These are phyloP conservation scores for Vigna mungo DNA, from an alignment of 306 rosid genomes.

Conservation along the genomic window DNA sequence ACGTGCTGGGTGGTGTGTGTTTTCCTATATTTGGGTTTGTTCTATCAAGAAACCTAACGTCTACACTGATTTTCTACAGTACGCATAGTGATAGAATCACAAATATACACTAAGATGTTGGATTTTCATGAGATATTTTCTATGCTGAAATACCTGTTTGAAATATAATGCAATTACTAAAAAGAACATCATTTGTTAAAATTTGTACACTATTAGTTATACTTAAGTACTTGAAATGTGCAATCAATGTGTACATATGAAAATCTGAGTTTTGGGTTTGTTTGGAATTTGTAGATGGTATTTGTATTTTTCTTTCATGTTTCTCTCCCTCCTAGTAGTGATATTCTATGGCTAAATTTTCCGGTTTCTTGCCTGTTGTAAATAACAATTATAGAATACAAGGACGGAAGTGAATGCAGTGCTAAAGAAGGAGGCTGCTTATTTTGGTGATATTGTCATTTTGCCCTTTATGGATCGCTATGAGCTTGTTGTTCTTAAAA, in stretches of 20 bases:
- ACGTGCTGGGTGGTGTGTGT: no score
- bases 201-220: background rate
- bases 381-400: slow-evolving; percentile 68
- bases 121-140: background rate
- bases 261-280: slow-evolving; percentile 16
- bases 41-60: no score
- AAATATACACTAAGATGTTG: background rate
- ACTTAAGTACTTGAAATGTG: slow-evolving; percentile 10
- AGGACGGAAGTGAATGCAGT: slow-evolving; percentile 88
- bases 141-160: background rate
- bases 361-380: slow-evolving; percentile 21
- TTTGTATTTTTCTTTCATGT: slow-evolving; percentile 21
- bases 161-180: background rate
- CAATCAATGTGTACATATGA: slow-evolving; percentile 8
- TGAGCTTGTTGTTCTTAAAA: slow-evolving; percentile 91
- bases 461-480: slow-evolving; percentile 94
- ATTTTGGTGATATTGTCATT: slow-evolving; percentile 87
- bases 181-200: background rate
- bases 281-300: slow-evolving; percentile 21
- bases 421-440: slow-evolving; percentile 88
- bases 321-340: background rate
- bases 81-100: slow-evolving; percentile 4
- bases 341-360: slow-evolving; percentile 41
- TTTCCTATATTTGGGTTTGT: no score
- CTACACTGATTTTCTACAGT: background rate